phyloP scores from a whole-genome alignment of 345 rosid genomes.

The Excoecaria agallocha region DNA sequence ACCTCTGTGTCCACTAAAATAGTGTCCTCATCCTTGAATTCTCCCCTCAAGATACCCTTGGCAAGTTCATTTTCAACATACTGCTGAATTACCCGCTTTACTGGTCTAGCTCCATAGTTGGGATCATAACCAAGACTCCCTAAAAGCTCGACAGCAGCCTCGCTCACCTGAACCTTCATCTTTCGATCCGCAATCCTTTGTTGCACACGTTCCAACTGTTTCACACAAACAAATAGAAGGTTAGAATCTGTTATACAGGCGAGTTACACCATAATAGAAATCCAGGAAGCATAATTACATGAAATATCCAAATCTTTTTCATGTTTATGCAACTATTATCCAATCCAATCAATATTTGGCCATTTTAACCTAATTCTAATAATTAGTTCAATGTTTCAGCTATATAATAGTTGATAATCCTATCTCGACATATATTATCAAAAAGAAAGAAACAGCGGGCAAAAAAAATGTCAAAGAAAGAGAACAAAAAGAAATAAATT shows the following conservation, averaged over 20 bases:
- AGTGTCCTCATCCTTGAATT: slow-evolving; percentile 77
- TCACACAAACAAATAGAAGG: slow-evolving; percentile 14
- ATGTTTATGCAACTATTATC: no score
- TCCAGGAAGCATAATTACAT: no score
- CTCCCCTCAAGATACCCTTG: slow-evolving; percentile 89
- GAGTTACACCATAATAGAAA: not conserved
- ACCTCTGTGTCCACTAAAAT: slow-evolving; percentile 70
- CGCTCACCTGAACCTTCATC: slow-evolving; percentile 66
- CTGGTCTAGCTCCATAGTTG: slow-evolving; percentile 95
- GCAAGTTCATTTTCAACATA: slow-evolving; percentile 93
- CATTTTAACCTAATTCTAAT: no score
- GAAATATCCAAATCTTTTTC: no score
- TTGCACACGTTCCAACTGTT: slow-evolving; percentile 88
- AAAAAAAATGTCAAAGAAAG: no score
- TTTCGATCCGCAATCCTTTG: slow-evolving; percentile 83
- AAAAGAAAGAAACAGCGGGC: no score
- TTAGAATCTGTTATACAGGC: not conserved
- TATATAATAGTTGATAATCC: no score
- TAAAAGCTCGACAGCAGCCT: slow-evolving; percentile 72
- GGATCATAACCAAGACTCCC: slow-evolving; percentile 94
- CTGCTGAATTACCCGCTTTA: slow-evolving; percentile 95
- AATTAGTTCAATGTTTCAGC: no score
- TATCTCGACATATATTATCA: not conserved
- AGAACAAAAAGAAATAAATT: no score
- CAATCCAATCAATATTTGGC: no score